A percentile compares a stretch with the other conserved stretches of the same genome.
phyloP scores from a whole-genome alignment of 352 stramenopile genomes.

The Pythium guiyangense region DNA sequence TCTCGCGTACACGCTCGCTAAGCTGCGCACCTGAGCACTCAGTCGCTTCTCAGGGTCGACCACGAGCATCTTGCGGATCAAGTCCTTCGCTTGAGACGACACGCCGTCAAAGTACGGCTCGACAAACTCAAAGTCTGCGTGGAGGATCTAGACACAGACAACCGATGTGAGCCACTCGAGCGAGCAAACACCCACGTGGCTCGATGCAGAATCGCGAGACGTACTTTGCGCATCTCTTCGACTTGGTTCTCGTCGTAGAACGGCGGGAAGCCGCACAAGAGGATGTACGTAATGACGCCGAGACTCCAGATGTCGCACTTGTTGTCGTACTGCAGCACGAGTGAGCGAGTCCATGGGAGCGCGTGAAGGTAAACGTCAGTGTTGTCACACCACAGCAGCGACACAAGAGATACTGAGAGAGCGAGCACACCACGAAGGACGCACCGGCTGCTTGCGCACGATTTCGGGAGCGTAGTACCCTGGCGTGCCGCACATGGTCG shows the following conservation, averaged over 20 bases:
- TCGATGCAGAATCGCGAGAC: neutral
- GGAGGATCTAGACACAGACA: constrained; percentile 40
- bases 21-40: constrained; percentile 26
- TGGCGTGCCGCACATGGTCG: constrained; percentile 90
- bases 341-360: too few relatives aligned
- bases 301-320: constrained; percentile 97
- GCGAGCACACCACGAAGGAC: neutral
- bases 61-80: constrained; percentile 92
- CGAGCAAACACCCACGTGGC: neutral
- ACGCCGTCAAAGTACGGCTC: constrained; percentile 90
- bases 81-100: constrained; percentile 87
- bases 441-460: constrained; percentile 87
- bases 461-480: constrained; percentile 97
- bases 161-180: neutral
- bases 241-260: constrained; percentile 95
- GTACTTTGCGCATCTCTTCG: constrained; percentile 76
- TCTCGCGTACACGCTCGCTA: too few relatives aligned
- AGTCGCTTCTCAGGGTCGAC: constrained; percentile 85
- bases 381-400: too few relatives aligned
- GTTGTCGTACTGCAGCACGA: constrained; percentile 82
- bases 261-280: constrained; percentile 95
- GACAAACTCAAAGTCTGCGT: constrained; percentile 90
- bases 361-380: too few relatives aligned
- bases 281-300: constrained; percentile 88
- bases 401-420: too few relatives aligned